phyloP scores from a whole-genome alignment of 2,329 filamentous ascomycete species.

The Paraconiothyrium sp. region DNA sequence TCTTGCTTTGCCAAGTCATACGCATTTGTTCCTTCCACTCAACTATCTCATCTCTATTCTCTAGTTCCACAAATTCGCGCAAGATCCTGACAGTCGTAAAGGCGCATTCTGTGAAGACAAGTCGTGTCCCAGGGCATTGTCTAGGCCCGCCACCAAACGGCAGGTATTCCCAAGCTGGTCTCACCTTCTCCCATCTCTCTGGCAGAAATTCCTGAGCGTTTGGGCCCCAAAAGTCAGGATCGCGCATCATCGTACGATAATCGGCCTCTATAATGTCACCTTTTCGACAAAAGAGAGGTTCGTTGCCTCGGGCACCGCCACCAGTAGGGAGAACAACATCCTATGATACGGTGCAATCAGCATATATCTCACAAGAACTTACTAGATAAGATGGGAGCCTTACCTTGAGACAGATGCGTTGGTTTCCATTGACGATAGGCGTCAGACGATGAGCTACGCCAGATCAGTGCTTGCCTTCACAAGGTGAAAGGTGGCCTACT shows the following conservation, averaged over 20 bases:
- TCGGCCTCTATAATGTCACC: conserved; percentile 24
- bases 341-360: neutral
- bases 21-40: conserved; percentile 28
- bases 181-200: conserved; percentile 26
- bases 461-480: neutral
- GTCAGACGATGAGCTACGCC: conserved; percentile 20
- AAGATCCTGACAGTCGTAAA: conserved; percentile 12
- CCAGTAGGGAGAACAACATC: conserved; percentile 19
- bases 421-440: conserved; percentile 18
- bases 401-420: conserved; percentile 14
- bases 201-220: conserved; percentile 24
- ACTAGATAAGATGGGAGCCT: neutral
- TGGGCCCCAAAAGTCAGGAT: conserved; percentile 20
- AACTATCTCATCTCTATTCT: conserved; percentile 20
- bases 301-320: conserved; percentile 15
- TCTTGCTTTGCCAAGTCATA: conserved; percentile 26
- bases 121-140: conserved; percentile 19
- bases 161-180: conserved; percentile 23
- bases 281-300: conserved; percentile 19
- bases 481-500: conserved; percentile 11
- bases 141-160: conserved; percentile 26
- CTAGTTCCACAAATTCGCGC: conserved; percentile 16
- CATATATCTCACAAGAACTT: neutral
- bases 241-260: conserved; percentile 21
- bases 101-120: conserved; percentile 23